Base-by-base conservation (phyloP, 2,329 filamentous ascomycete species). In the Exophiala phaeomuriformis region DNA sequence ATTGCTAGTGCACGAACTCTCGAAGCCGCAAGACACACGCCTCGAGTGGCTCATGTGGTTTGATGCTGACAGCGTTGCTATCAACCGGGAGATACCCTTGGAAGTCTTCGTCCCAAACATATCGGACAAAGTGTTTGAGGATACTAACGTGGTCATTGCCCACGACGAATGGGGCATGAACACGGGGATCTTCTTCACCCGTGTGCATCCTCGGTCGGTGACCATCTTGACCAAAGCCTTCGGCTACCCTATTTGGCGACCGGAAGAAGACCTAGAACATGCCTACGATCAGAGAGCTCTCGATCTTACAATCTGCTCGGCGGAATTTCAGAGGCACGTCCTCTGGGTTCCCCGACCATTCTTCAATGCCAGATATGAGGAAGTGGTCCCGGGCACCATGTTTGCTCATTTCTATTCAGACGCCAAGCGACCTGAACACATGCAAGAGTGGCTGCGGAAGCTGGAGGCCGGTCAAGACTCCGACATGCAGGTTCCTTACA, bases 41-140 rank as follows among this genome's bases (percentile, higher is more conserved):
- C 49, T 67, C 6, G 65, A 71, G 49, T 70, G 68, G 68, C 55
- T 70, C 32, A 66, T 70, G 54, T 70, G 67, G 64, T 64, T 65
- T 39, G 68, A 70, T 47, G 63, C 59, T 45, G 68, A 70, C 46
- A 64, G 64, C 1, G 57, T 69, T 6, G 53, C 69, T 30, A 61
- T 70, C 48, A 70, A 70, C 52, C 61, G 62, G 2, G 62, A 67
- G n/a, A 64, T 69, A 12, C 64, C 64, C 3, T 56, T 67, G 30
- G 66, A 68, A 29, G 58, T 60, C 27, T 45, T 41, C 19, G 3
- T 41, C 3, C 39, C 39, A 5, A 27, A 41, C n/a, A 41, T 27
- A 9, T 27, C 39, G 3, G 39, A 41, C 28, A 6, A 12, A 7
- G 5, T 9, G 4, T 41, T 41, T 27, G 12, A 41, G 4, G 12